Evolutionary conservation across 1,284 basidiomycete genomes (phyloP), one percentile per base, ranked within the genome.

Genomic region (Entoloma clypeatum): DNA sequence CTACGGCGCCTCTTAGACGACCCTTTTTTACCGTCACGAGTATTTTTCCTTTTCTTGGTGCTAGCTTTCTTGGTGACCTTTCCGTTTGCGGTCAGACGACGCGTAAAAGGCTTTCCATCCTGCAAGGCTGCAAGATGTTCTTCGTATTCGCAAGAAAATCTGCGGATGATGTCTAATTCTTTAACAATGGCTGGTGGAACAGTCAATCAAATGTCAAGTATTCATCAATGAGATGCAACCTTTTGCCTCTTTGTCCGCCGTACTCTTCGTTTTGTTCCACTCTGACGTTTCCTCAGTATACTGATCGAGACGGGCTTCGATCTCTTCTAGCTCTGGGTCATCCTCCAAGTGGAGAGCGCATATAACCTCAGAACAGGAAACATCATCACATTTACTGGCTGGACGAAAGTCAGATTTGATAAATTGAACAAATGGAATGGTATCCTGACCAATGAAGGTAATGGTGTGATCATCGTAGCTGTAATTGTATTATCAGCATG

Each of bases 331-430:
- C 37, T 72, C 69, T 1, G 71, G 67, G 27, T 80, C 72, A 30
- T 76, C 72, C 3, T 74, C 66, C 4, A 81, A 63, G 19, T 59
- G 49, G 26, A 81, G 63, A 2, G 71, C 68, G 14, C 58, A 58
- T 33, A 80, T 74, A 33, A 79, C 71, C 48, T 80, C 77, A 0
- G 69, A 71, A 43, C 75, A 78, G 6, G 74, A 76, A n/a, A 82
- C 71, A 47, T 81, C 79, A 43, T 81, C 79, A 43, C 74, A 77
- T 57, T 81, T 81, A 45, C 72, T 75, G 3, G 78, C 78, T 75
- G 50, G 13, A 47, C 19, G n/a, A 36, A 37, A 24, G 23, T 39
- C 23, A 21, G 31, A 25, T 18, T 25, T 16, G 17, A 19, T 7
- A 4, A 17, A 35, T 19, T 41, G 19, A n/a, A 25, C 22, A 42